Evolutionary conservation across 805 yeast genomes (phyloP), one percentile per base, ranked within the genome.

Genomic region (Myxozyma vanderwaltii): DNA sequence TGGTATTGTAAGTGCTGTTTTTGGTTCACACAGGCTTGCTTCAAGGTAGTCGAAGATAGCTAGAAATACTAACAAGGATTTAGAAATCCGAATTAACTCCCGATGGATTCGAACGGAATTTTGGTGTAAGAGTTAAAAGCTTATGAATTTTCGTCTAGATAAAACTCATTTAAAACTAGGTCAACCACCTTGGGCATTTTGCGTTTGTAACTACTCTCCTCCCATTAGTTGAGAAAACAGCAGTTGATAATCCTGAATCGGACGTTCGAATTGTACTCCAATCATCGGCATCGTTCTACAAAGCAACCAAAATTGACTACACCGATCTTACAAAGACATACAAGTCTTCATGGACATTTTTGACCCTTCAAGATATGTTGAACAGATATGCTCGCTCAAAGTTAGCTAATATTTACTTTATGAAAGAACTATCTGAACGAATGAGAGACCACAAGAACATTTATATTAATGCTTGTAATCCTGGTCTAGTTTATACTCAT

Each of bases 381-480:
- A 39, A 29, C 5, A 43, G 63, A 17, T 63, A 63, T 43, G 58
- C 60, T 12, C 65, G 60, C 12, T 63, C 66, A 3, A 63, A 63
- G 45, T 59, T 63, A 23, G 44, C 59, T n/a, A 63, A 63, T 31
- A 19, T 61, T 15, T 61, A 56, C 39, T 58, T 63, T 31, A 39
- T 47, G 40, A 53, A 39, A 3, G 59, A 48, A 36, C 57, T 63
- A 4, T 21, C 59, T 8, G 51, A 46, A 12, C 56, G 47, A 13
- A 39, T 57, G 24, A 49, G 24, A 21, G 56, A 49, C 12, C 12
- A 15, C 19, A 13, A 21, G 33, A 63, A 63, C 39, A 41, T 63
- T 17, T 59, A 63, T 50, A 61, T 63, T 19, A 63, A 63, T 36
- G 63, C 64, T 15, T 36, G 53, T 45, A 65, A 63, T 31, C 66